Evolutionary conservation across 306 rosid species (phyloP).

Genomic region (Dryas octopetala): DNA sequence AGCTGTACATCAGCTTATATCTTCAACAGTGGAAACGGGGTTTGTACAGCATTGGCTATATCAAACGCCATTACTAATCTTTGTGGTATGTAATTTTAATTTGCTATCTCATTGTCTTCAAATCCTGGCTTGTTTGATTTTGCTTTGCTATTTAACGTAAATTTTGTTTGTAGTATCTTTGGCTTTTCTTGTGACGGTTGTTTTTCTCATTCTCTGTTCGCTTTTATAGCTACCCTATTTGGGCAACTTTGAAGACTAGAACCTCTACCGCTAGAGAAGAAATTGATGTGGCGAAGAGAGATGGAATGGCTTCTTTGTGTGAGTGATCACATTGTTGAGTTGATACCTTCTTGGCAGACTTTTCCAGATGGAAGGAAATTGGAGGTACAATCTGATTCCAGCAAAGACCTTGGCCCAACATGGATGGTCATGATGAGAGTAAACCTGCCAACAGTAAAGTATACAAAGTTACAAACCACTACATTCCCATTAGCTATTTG

Average conservation of each 20-base stretch:
- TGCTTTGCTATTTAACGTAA: conserved; percentile 2
- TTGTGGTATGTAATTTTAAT: conserved; percentile 51
- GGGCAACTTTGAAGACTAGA: conserved; percentile 91
- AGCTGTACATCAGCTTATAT: no score
- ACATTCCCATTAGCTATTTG: not conserved
- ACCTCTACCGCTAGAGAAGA: conserved; percentile 61
- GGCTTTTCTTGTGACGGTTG: not conserved
- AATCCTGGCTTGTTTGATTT: not conserved
- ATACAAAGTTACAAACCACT: not conserved
- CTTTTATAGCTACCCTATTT: conserved; percentile 64
- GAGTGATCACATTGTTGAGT: conserved; percentile 82
- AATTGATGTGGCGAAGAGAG: conserved; percentile 86
- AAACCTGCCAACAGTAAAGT: not conserved
- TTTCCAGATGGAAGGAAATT: conserved; percentile 82
- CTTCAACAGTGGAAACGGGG: conserved; percentile 70
- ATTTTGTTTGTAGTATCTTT: not conserved
- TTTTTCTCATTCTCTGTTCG: conserved; percentile 3
- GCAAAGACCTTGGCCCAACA: not conserved
- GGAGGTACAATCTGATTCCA: conserved; percentile 50
- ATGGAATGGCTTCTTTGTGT: conserved; percentile 85
- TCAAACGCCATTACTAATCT: conserved; percentile 94
- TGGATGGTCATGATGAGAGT: not conserved
- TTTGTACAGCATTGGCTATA: conserved; percentile 76
- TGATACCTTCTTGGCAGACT: conserved; percentile 78
- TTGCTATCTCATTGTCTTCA: not conserved